Evolutionary conservation across 2,329 filamentous ascomycete species (phyloP), one percentile per base, ranked within the genome.

Genomic region (Tolypocladium sp.): DNA sequence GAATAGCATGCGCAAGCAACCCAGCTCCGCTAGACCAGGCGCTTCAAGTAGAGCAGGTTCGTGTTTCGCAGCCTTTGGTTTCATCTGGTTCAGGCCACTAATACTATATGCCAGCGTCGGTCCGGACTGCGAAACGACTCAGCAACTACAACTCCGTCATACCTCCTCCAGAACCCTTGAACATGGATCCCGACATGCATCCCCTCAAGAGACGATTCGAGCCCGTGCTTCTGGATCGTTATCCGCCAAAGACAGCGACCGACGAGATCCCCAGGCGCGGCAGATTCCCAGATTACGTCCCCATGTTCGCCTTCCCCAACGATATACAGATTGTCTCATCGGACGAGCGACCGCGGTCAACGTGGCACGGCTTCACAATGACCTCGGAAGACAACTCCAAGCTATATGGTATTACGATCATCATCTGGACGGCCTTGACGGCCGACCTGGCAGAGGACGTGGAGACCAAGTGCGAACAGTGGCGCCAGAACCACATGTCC

Each of bases 101-200:
- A 56, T 63, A 8, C 41, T 40, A 15, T 30, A 9, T 57, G 81
- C 80, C 79, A 83, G 82, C 82, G 61, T 85, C 82, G 53, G 76
- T 85, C 63, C 87, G 92, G 66, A 96, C 92, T 6, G 87, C 92
- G 42, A 94, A 87, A 75, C 86, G 94, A 67, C 78, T 97, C 64
- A 97, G 93, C 74, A 96, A 96, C 71, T 99, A 99, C 75, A 97
- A 97, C 73, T 97, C 94, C 1, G 94, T 99, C 57, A 97, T 99
- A 58, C 94, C 94, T 17, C 87, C 86, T 2, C 94, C 94, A 15
- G 91, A 97, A 72, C 93, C 93, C 12, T 85, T 97, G 63, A 91
- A 95, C 59, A 85, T 88, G 57, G 90, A 93, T 60, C 91, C 92
- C 22, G 86, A 95, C 64, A 97, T 97, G 91, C 94, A 99, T 73